phyloP scores from a whole-genome alignment of 768 basidiomycete genomes.

The Brasilioporus rufonigricans region DNA sequence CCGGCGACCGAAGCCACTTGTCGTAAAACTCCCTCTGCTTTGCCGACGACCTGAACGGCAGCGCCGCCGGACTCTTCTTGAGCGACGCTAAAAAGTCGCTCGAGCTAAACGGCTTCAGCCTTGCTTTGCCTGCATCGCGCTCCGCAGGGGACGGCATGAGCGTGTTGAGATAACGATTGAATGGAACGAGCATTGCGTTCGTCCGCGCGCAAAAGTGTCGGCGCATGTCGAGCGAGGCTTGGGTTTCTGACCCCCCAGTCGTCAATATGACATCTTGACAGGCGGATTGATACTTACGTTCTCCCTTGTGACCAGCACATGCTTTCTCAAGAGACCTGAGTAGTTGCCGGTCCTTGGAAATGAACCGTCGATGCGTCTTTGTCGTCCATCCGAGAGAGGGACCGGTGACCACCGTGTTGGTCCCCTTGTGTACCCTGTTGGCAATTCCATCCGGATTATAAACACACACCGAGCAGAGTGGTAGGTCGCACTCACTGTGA shows the following conservation, averaged over 20 bases:
- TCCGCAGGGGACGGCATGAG: slow-evolving; percentile 73
- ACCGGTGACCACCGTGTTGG: slow-evolving; percentile 33
- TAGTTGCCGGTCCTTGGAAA: slow-evolving; percentile 77
- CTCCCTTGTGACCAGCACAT: slow-evolving; percentile 43
- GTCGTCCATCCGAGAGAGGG: slow-evolving; percentile 75
- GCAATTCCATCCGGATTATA: neutral
- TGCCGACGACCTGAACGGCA: slow-evolving; percentile 70
- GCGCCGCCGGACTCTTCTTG: slow-evolving; percentile 62
- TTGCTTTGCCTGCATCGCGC: slow-evolving; percentile 25
- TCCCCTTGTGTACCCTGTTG: slow-evolving; percentile 5
- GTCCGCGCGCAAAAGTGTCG: slow-evolving; percentile 85
- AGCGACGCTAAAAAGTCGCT: slow-evolving; percentile 70
- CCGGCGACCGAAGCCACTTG: slow-evolving; percentile 69
- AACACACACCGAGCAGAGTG: neutral
- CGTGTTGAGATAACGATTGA: slow-evolving; percentile 88
- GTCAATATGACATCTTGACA: neutral
- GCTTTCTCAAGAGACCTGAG: slow-evolving; percentile 73
- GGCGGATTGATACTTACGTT: slow-evolving; percentile 42
- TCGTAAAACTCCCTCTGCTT: slow-evolving; percentile 76
- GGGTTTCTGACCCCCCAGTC: slow-evolving; percentile 43
- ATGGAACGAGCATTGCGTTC: slow-evolving; percentile 80
- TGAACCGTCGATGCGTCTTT: slow-evolving; percentile 75
- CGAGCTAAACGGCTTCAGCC: slow-evolving; percentile 70
- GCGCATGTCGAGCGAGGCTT: slow-evolving; percentile 64
- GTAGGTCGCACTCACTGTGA: slow-evolving; percentile 36